A percentile compares a stretch with the other conserved stretches of the same genome.
Conservation (phyloP, 345 rosid species). For the Barbarea vulgaris region DNA sequence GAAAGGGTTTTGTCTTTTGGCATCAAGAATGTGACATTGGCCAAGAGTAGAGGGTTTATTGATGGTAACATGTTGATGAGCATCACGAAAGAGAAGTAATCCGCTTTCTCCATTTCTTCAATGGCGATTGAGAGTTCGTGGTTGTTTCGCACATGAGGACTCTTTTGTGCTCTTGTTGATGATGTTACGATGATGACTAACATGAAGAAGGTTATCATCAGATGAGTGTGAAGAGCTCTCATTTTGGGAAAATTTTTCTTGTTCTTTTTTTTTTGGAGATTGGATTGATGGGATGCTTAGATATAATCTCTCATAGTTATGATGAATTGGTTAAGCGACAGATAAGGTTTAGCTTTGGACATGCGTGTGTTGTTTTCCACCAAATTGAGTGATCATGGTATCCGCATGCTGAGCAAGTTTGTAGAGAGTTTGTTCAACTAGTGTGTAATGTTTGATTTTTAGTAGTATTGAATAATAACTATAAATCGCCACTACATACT, state of each 20-base stretch:
- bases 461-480: not conserved
- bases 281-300: conserved; percentile 16
- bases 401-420: conserved; percentile 33
- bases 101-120: conserved; percentile 74
- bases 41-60: conserved; percentile 19
- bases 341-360: conserved; percentile 29
- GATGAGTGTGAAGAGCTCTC: conserved; percentile 22
- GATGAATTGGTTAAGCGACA: conserved; percentile 24
- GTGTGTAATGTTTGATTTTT: not conserved
- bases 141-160: conserved; percentile 16
- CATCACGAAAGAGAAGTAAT: conserved; percentile 69
- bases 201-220: conserved; percentile 11
- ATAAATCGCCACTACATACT: not conserved
- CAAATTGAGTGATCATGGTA: conserved; percentile 38
- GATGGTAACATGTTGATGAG: conserved; percentile 66
- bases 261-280: not conserved
- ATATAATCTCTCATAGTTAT: conserved; percentile 19
- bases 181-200: conserved; percentile 4
- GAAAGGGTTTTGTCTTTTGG: conserved; percentile 66
- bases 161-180: conserved; percentile 29
- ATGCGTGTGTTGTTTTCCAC: conserved; percentile 41
- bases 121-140: conserved; percentile 53
- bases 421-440: conserved; percentile 35
- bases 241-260: not conserved
- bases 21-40: conserved; percentile 75